Evolutionary conservation across 768 basidiomycete species (phyloP).

Genomic region (Mycena capillaripes): DNA sequence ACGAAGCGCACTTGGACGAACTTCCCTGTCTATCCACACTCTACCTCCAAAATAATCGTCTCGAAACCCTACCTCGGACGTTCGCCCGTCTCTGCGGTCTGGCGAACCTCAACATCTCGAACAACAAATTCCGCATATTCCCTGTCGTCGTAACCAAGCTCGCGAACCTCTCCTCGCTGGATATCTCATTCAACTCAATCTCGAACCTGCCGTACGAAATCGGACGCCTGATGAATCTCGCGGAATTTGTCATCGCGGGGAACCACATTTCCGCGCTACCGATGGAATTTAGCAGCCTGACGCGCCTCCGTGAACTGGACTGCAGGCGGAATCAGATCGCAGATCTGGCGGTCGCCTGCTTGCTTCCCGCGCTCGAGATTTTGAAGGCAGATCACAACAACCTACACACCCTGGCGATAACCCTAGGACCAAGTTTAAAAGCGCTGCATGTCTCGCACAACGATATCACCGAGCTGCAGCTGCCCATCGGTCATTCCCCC

Average conservation of each 20-base stretch:
- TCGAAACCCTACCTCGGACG: slow-evolving; percentile 87
- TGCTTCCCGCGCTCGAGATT: slow-evolving; percentile 75
- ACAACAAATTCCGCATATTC: slow-evolving; percentile 89
- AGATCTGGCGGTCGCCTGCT: slow-evolving; percentile 78
- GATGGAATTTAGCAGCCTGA: slow-evolving; percentile 64
- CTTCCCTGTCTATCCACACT: slow-evolving; percentile 78
- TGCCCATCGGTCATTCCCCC: slow-evolving; percentile 67
- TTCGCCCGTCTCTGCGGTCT: slow-evolving; percentile 82
- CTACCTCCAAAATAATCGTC: slow-evolving; percentile 90
- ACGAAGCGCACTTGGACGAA: slow-evolving; percentile 85
- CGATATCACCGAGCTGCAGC: slow-evolving; percentile 86
- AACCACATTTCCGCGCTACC: slow-evolving; percentile 86
- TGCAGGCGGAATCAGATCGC: slow-evolving; percentile 88
- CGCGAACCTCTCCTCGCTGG: slow-evolving; percentile 79
- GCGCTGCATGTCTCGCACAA: slow-evolving; percentile 87
- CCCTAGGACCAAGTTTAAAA: slow-evolving; percentile 74
- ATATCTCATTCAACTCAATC: slow-evolving; percentile 95
- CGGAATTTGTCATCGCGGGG: slow-evolving; percentile 82
- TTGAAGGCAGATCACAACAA: slow-evolving; percentile 88
- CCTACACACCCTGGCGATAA: slow-evolving; percentile 84
- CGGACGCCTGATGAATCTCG: slow-evolving; percentile 74
- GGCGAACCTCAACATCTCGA: slow-evolving; percentile 90
- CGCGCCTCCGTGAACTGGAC: slow-evolving; percentile 80
- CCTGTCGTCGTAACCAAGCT: slow-evolving; percentile 83
- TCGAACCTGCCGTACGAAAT: slow-evolving; percentile 85